Evolutionary conservation across 352 stramenopile species (phyloP).

Genomic region (Peronospora farinosa): DNA sequence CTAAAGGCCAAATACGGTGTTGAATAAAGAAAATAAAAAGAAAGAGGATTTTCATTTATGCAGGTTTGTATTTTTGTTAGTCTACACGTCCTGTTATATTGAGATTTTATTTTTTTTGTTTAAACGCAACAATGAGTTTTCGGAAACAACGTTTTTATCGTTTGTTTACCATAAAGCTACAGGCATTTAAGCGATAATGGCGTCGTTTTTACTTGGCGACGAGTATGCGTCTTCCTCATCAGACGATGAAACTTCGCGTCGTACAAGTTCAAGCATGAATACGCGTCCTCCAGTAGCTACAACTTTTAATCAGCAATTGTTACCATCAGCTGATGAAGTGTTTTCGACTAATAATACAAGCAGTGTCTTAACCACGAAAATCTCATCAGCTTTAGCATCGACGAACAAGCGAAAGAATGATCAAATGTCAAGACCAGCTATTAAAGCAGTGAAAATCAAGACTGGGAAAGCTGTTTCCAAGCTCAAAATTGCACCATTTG

Average conservation of each 20-base stretch:
- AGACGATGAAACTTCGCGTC: constrained; percentile 20
- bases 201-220: constrained; percentile 51
- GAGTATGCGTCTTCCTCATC: constrained; percentile 48
- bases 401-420: constrained; percentile 30
- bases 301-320: background rate
- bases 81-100: too few relatives aligned
- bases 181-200: constrained; percentile 6
- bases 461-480: constrained; percentile 10
- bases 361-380: constrained; percentile 11
- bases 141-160: too few relatives aligned
- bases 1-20: constrained; percentile 85
- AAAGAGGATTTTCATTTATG: background rate
- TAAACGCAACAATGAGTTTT: too few relatives aligned
- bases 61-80: too few relatives aligned
- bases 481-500: constrained; percentile 28
- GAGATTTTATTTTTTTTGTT: too few relatives aligned
- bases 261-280: background rate
- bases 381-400: constrained; percentile 2
- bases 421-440: constrained; percentile 6
- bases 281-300: background rate
- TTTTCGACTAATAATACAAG: constrained; percentile 41
- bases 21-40: constrained; percentile 33
- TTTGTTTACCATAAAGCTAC: too few relatives aligned
- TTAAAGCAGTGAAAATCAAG: constrained; percentile 21
- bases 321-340: constrained; percentile 46